A percentile compares a stretch with the other conserved stretches of the same genome.
phyloP scores from a whole-genome alignment of 371 early-diverging fungal genomes.

The Hamiltosporidium tvaerminnensis region DNA sequence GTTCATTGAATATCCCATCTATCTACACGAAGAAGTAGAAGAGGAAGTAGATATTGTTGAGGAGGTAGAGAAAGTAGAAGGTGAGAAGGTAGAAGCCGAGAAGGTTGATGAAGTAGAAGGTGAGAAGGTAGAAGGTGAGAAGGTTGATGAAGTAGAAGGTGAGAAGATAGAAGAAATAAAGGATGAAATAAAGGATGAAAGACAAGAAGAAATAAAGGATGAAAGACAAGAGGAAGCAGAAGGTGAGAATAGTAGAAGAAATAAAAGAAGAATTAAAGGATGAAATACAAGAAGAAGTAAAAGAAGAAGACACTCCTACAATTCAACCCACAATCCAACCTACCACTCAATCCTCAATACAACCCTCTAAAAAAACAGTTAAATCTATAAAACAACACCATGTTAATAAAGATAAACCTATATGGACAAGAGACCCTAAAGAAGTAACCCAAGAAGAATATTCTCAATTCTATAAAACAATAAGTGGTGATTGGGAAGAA shows the following conservation, averaged over 20 bases:
- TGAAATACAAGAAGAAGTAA: conserved; percentile 54
- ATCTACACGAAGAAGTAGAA: conserved; percentile 61
- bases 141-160: conserved; percentile 55
- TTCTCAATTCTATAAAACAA: conserved; percentile 72
- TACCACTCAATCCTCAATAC: too few species aligned
- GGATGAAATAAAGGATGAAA: conserved; percentile 60
- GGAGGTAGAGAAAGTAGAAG: conserved; percentile 61
- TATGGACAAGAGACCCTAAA: conserved; percentile 79
- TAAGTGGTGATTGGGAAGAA: conserved; percentile 83
- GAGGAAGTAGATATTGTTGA: conserved; percentile 64
- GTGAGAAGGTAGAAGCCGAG: conserved; percentile 55
- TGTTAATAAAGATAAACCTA: conserved; percentile 61
- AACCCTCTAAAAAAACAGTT: too few species aligned
- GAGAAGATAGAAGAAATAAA: not conserved
- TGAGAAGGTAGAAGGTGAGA: conserved; percentile 55
- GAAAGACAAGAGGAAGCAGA: conserved; percentile 57
- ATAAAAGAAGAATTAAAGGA: conserved; percentile 3
- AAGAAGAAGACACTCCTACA: conserved; percentile 58
- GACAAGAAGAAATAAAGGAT: conserved; percentile 57
- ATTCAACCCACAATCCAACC: too few species aligned
- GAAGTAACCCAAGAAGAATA: conserved; percentile 73
- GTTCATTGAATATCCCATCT: conserved; percentile 77
- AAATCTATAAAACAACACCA: conserved; percentile 66
- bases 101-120: conserved; percentile 54
- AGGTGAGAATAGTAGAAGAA: conserved; percentile 55